Percentiles rank a stretch among this genome's conserved stretches.
Conservation (phyloP, 1,139 yeast genomes). For the Fermentozyma sake region DNA sequence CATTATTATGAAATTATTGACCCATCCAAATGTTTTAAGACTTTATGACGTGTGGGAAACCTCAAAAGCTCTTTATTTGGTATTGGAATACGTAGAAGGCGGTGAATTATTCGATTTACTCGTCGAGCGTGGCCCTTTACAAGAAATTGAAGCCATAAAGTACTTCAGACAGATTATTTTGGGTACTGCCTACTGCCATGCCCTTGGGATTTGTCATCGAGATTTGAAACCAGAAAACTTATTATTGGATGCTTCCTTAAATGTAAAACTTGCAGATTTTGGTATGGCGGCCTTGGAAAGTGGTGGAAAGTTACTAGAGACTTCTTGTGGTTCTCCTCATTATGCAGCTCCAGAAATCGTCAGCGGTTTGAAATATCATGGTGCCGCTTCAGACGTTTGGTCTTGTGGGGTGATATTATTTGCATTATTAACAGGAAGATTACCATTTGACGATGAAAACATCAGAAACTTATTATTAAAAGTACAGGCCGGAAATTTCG, state of each 20-base stretch:
- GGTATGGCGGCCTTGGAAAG: slow-evolving; percentile 86
- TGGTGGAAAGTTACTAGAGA: slow-evolving; percentile 65
- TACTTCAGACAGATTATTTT: slow-evolving; percentile 71
- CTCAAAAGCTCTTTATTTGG: slow-evolving; percentile 66
- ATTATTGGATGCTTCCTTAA: slow-evolving; percentile 58
- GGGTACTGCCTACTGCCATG: slow-evolving; percentile 82
- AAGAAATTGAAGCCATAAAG: slow-evolving; percentile 68
- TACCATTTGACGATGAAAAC: slow-evolving; percentile 80
- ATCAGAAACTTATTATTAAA: slow-evolving; percentile 64
- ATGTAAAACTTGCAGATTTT: slow-evolving; percentile 77
- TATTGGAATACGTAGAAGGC: slow-evolving; percentile 77
- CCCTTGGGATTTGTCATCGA: slow-evolving; percentile 75
- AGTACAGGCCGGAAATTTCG: slow-evolving; percentile 72
- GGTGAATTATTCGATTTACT: slow-evolving; percentile 75
- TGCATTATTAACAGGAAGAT: slow-evolving; percentile 72
- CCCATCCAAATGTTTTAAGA: slow-evolving; percentile 73
- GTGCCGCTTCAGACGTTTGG: slow-evolving; percentile 84
- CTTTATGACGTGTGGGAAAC: slow-evolving; percentile 84
- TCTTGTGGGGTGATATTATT: slow-evolving; percentile 79
- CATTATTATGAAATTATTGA: slow-evolving; percentile 72
- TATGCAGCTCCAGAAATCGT: slow-evolving; percentile 87
- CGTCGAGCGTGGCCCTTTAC: slow-evolving; percentile 77
- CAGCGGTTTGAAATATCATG: slow-evolving; percentile 71
- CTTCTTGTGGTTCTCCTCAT: slow-evolving; percentile 84
- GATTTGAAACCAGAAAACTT: slow-evolving; percentile 80